Base-by-base conservation (phyloP, 805 yeast genomes). In the Candida endomychidarum region DNA sequence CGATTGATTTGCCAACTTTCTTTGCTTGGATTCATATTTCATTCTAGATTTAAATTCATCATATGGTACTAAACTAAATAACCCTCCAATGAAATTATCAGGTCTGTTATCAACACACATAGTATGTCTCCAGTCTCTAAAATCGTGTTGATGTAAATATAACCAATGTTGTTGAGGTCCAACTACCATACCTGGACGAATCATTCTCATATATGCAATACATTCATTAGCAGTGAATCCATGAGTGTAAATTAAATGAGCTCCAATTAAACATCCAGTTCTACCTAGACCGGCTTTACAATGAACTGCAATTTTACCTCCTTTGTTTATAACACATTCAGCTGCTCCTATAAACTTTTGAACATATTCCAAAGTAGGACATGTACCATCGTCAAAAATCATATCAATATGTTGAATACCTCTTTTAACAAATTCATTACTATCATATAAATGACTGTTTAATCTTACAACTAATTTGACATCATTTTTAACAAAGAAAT, bases 81-180 rank as follows among this genome's bases (percentile, higher is more conserved):
- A 72, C 0, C 87, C 89, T 11, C 86, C 87, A 41, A 86, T 80
- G 29, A 75, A 68, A 15, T 70, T 77, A 43, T 83, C 81, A 2
- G 95, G 81, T 21, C 75, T 60, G 42, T 76, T 75, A 45, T 88
- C 88, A 23, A 89, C 57, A 14, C 81, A 81, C 95, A 86, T 89
- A 8, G 96, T 88, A 53, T 82, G 86, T 60, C 88, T 78, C 98
- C 99, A 93, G 54, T 89, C 96, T 54, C 97, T 76, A 62, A 93
- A 93, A 51, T 90, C 96, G 61, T 88, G 83, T 63, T 93, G 99
- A 60, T 93, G 96, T 48, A 93, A 74, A 57, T 93, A 93, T 43
- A 93, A 73, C 99, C 99, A 93, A 67, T 93, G 99, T 60, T 93
- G 99, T 63, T 93, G 99, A 2, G 99, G 99, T 0, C 99, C 99